Percentiles rank a stretch among this genome's conserved stretches.
These are phyloP conservation scores for Avena eriantha DNA, from an alignment of 176 grass and related monocot genomes.

Conservation along the genomic window DNA sequence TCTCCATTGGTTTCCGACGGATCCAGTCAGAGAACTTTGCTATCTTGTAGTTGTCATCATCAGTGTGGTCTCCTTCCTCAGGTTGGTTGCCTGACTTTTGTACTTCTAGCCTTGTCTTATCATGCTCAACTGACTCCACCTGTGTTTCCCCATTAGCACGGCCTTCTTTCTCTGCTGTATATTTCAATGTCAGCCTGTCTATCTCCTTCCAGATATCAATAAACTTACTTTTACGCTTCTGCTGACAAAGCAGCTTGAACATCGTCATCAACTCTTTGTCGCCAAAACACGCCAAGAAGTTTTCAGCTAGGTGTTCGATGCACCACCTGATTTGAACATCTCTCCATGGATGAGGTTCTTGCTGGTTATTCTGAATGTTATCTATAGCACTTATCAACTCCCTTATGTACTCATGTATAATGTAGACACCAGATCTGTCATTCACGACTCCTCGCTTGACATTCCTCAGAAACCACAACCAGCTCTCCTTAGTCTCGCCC, in stretches of 20 bases:
- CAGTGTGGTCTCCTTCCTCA: background rate
- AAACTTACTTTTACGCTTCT: constrained; percentile 23
- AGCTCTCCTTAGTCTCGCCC: constrained; percentile 25
- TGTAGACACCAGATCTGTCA: background rate
- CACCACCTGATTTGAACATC: background rate
- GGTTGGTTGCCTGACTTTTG: background rate
- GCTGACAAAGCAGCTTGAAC: constrained; percentile 34
- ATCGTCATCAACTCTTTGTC: background rate
- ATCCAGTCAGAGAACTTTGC: constrained; percentile 28
- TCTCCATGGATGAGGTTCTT: background rate
- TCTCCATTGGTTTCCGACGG: constrained; percentile 4
- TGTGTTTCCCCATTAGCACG: background rate
- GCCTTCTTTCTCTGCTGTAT: background rate
- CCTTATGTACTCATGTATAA: constrained; percentile 39
- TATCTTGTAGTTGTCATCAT: background rate
- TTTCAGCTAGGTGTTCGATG: constrained; percentile 31
- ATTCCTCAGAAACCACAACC: constrained; percentile 33
- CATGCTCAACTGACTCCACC: background rate
- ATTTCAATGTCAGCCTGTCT: constrained; percentile 26
- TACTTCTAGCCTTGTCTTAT: background rate
- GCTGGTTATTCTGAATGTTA: background rate
- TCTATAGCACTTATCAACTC: constrained; percentile 19
- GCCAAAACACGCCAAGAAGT: constrained; percentile 10
- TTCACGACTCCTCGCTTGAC: background rate
- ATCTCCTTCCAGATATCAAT: constrained; percentile 32